Conservation (phyloP, 2,329 filamentous ascomycete species). For the Rasamsonia emersonii region DNA sequence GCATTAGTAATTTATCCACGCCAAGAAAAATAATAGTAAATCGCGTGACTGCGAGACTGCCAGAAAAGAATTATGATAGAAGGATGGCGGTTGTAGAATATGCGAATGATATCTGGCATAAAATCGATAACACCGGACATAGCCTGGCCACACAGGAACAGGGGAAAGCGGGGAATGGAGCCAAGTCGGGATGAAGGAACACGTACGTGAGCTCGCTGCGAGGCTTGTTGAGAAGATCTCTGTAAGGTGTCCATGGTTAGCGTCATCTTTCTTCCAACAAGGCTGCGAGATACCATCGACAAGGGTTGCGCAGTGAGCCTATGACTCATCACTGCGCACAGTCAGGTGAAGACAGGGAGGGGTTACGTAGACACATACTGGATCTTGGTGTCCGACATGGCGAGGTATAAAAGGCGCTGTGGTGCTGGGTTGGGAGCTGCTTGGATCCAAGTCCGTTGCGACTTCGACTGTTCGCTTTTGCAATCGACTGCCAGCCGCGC, state of each 20-base stretch:
- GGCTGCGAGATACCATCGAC: no score
- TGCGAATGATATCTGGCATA: no score
- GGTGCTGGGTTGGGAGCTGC: not conserved
- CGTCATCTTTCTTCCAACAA: not conserved
- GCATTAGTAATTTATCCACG: constrained; percentile 6
- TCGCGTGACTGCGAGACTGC: not conserved
- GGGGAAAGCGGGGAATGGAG: constrained; percentile 9
- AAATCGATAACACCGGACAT: no score
- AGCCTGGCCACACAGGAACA: constrained; percentile 8
- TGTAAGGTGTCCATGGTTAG: constrained; percentile 27
- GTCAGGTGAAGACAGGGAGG: constrained; percentile 1
- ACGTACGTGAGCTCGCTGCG: constrained; percentile 83
- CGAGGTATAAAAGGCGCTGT: constrained; percentile 14
- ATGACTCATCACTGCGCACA: constrained; percentile 11
- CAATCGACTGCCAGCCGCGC: no score
- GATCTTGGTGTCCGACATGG: constrained; percentile 62
- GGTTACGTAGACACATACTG: constrained; percentile 45
- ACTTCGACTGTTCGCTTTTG: no score
- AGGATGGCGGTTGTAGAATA: no score
- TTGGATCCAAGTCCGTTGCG: no score
- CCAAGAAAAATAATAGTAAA: constrained; percentile 2
- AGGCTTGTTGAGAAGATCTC: constrained; percentile 82
- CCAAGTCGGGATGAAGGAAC: constrained; percentile 6
- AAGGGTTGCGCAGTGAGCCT: constrained; percentile 6
- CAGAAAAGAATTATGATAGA: not conserved